Evolutionary conservation across 1,139 yeast species (phyloP), one percentile per base, ranked within the genome.

Genomic region (Sugiyamaella grinbergsii): DNA sequence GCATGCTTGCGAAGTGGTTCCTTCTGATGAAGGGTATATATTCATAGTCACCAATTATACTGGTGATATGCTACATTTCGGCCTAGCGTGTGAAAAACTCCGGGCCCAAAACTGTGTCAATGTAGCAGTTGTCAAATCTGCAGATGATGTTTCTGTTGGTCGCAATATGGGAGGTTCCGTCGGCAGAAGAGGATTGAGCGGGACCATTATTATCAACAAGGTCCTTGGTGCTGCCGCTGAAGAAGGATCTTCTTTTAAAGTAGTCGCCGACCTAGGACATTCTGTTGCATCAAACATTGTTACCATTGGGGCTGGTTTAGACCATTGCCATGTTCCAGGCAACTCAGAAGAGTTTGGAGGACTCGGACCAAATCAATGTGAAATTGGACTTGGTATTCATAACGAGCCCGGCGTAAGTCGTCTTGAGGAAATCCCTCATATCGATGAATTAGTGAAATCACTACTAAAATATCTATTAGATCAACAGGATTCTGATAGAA

Each of bases 51-150:
- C 81, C 53, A 80, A 80, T 63, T 80, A 80, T 62, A 80, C 84
- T 3, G 85, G 85, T 1, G 85, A 80, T 60, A 72, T 78, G 47
- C 68, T 80, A 46, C 82, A 80, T 59, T 80, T 80, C 65, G 85
- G 84, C 0, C 69, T 80, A 59, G 80, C 67, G 2, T 50, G 57
- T 29, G 67, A 63, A 40, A 60, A 62, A 46, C 41, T 60, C 43
- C 58, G 55, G 29, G 64, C 66, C 10, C 47, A 44, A 13, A 57
- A 61, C 20, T 41, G 51, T 15, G 65, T 49, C 62, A 49, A 47
- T 6, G 60, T 59, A 8, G 62, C 59, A 6, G 42, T 62, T 15
- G 52, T 60, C 39, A 50, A 50, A 38, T 55, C 74, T 13, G 70
- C 78, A 1, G 80, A 76, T 56, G 76, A 74, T 56, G 80, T 76